Conservation (phyloP, 306 rosid genomes). For the Fragaria vesca region DNA sequence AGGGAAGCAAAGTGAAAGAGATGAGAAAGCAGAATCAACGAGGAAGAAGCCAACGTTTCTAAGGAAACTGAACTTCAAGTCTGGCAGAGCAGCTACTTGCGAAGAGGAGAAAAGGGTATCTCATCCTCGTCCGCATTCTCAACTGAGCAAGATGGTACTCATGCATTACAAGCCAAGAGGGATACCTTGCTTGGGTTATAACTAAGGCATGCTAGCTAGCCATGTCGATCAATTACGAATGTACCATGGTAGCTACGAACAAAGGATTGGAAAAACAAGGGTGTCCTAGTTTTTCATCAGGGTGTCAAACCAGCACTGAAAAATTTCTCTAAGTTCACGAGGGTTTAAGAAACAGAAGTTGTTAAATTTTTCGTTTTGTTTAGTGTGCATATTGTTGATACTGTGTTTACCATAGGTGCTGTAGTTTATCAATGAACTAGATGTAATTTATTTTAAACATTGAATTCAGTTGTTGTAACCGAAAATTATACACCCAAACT, state of each 20-base stretch:
- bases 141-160: constrained; percentile 35
- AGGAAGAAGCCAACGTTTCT: constrained; percentile 30
- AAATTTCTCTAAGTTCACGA: neutral
- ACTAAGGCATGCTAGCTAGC: constrained; percentile 16
- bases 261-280: neutral
- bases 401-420: neutral
- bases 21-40: constrained; percentile 15
- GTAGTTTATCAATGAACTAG: neutral
- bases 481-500: neutral
- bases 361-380: neutral
- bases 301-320: neutral
- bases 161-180: constrained; percentile 42
- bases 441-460: neutral
- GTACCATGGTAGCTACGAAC: neutral
- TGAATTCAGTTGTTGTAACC: neutral
- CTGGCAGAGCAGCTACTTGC: constrained; percentile 21
- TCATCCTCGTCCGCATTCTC: constrained; percentile 18
- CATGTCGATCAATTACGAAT: neutral
- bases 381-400: neutral
- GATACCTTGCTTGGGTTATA: constrained; percentile 51
- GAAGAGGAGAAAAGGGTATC: constrained; percentile 26
- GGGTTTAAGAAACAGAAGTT: neutral
- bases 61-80: constrained; percentile 40
- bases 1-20: constrained; percentile 15
- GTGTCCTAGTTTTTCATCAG: neutral